Base-by-base conservation (phyloP, 176 grass and related monocot genomes). In the Avena insularis region DNA sequence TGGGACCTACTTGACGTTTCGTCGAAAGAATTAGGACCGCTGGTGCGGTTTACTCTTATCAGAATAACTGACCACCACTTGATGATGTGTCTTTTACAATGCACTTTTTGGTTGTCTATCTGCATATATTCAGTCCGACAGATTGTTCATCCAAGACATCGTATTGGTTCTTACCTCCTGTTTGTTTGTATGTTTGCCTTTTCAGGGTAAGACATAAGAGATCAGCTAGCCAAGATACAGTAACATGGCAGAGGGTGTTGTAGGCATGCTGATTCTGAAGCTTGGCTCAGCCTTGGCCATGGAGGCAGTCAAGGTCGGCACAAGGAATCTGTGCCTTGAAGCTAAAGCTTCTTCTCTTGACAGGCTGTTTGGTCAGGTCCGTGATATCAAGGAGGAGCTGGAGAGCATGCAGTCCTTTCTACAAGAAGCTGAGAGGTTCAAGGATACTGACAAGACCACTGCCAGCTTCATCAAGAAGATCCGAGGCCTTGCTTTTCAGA, bases 361-460 rank as follows among this genome's bases (percentile, higher is more conserved):
- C 67, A 71, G 67, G 67, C 17, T 71, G 67, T 71, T 71, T 71
- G 67, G 36, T 43, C 67, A 71, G 67, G 43, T 71, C 67, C 67
- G 67, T 20, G 67, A 71, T 71, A 71, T 71, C 67, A 71, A 71
- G 36, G 67, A 70, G 67, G 67, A 71, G 16, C 17, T 71, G 67
- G 67, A 71, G 9, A 71, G 67, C 67, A 71, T 71, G 67, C 67
- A 71, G 67, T 71, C 67, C 16, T 71, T 71, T 71, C 67, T 71
- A 43, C 67, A 71, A 43, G 67, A 43, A 71, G 35, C 67, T 0
- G 67, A 71, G 67, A 71, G 36, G 67, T 69, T 69, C 66, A 69
- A 69, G 66, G 66, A 69, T 40, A 69, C 35, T 40, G 33, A 69
- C 33, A 69, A 69, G 35, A 69, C 66, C 66, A 69, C 66, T 40